Conservation (phyloP, 2,329 filamentous ascomycete genomes). For the Gnomoniopsis sp. region DNA sequence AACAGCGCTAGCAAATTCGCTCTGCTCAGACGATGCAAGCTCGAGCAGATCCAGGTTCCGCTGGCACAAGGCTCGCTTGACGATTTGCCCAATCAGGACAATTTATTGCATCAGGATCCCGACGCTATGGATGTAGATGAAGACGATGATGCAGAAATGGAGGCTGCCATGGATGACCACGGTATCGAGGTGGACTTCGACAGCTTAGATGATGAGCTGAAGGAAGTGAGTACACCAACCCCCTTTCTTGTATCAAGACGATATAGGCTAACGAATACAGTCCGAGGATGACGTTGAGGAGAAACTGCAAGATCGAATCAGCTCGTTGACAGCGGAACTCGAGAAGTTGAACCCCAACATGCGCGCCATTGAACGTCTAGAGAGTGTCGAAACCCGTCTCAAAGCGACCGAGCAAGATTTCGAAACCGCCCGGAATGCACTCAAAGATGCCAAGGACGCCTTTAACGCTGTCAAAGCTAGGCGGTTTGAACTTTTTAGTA, state of each 20-base stretch:
- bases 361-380: slow-evolving; percentile 87
- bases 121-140: slow-evolving; percentile 94
- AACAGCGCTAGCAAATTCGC: slow-evolving; percentile 81
- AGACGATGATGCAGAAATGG: slow-evolving; percentile 55
- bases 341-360: slow-evolving; percentile 97
- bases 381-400: slow-evolving; percentile 78
- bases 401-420: slow-evolving; percentile 85
- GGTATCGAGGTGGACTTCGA: slow-evolving; percentile 89
- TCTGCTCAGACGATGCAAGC: slow-evolving; percentile 81
- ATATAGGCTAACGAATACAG: slow-evolving; percentile 39
- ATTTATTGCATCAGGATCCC: slow-evolving; percentile 69
- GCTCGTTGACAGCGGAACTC: slow-evolving; percentile 70
- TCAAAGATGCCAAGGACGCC: slow-evolving; percentile 72
- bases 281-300: slow-evolving; percentile 70
- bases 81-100: slow-evolving; percentile 81
- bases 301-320: slow-evolving; percentile 73
- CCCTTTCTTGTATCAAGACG: not conserved
- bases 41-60: slow-evolving; percentile 89
- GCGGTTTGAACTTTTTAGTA: slow-evolving; percentile 89
- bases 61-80: slow-evolving; percentile 75
- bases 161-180: slow-evolving; percentile 75
- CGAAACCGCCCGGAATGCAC: slow-evolving; percentile 73
- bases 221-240: slow-evolving; percentile 55
- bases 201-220: slow-evolving; percentile 75
- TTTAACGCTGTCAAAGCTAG: slow-evolving; percentile 80